Evolutionary conservation across 202 grass and related monocot species (phyloP).

Genomic region (Elaeis oleifera): DNA sequence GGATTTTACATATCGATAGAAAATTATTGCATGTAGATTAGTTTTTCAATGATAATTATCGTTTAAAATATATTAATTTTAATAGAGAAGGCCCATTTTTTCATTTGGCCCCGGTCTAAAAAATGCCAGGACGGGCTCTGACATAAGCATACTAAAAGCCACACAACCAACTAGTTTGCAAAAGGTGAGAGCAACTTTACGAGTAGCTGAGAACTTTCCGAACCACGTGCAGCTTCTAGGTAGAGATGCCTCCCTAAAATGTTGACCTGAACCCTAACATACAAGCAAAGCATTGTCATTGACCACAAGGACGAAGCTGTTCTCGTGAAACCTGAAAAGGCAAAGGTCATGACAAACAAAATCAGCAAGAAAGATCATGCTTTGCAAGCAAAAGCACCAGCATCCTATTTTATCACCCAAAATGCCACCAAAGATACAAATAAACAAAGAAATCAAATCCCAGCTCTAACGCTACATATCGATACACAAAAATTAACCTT

Average conservation of each 20-base stretch:
- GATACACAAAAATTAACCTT: no score
- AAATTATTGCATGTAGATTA: no score
- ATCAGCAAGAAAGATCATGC: background rate
- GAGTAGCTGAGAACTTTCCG: conserved; percentile 36
- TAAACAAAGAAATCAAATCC: background rate
- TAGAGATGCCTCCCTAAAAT: conserved; percentile 97
- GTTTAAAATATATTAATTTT: no score
- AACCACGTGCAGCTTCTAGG: conserved; percentile 64
- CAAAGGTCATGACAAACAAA: background rate
- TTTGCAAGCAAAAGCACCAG: background rate
- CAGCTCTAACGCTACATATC: no score
- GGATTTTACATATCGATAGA: no score
- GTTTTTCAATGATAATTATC: no score
- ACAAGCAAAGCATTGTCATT: conserved; percentile 83
- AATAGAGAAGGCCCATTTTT: no score
- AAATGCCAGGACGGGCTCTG: no score
- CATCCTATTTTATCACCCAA: background rate
- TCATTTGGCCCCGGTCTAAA: no score
- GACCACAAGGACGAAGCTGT: conserved; percentile 72
- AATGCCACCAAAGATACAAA: background rate
- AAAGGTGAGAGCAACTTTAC: conserved; percentile 19
- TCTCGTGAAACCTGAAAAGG: conserved; percentile 79
- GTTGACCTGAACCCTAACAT: conserved; percentile 91
- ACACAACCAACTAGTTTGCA: no score
- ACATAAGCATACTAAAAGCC: no score